A percentile compares a stretch with the other conserved stretches of the same genome.
Conservation (phyloP, 1,284 basidiomycete genomes). For the Leccinum solheimii region DNA sequence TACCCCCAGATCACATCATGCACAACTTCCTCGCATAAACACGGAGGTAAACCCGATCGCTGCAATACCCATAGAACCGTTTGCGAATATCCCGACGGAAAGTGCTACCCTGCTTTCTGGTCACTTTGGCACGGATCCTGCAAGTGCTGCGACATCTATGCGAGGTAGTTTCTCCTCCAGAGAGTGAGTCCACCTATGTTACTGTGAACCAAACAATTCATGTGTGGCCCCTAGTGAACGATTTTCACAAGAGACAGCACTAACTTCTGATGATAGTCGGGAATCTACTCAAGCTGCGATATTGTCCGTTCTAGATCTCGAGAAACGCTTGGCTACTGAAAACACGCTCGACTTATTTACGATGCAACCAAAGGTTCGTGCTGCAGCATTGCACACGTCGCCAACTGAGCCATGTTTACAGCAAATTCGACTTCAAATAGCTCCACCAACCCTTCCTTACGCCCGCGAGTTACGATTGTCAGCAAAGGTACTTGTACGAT, state of each 20-base stretch:
- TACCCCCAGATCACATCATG: constrained; percentile 17
- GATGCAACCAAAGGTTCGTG: constrained; percentile 85
- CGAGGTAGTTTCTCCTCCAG: constrained; percentile 53
- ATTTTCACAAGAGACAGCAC: constrained; percentile 58
- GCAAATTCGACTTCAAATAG: constrained; percentile 91
- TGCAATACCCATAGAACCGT: constrained; percentile 40
- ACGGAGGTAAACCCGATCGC: constrained; percentile 47
- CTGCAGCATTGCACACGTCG: constrained; percentile 10
- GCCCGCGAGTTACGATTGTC: constrained; percentile 79
- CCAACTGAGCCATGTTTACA: constrained; percentile 36
- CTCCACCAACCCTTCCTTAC: constrained; percentile 78
- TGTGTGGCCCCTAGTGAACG: constrained; percentile 44
- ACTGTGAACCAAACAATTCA: constrained; percentile 7
- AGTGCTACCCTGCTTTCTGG: constrained; percentile 19
- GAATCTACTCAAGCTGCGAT: constrained; percentile 50
- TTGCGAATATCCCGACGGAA: constrained; percentile 6
- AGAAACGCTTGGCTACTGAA: constrained; percentile 77
- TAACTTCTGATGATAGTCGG: constrained; percentile 53
- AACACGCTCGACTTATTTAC: constrained; percentile 92
- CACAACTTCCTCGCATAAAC: constrained; percentile 36
- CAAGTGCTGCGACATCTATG: constrained; percentile 50
- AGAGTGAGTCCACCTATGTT: constrained; percentile 45
- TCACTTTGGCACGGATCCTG: constrained; percentile 35
- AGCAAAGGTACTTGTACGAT: constrained; percentile 72
- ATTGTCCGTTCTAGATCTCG: constrained; percentile 74